Evolutionary conservation across 495 filamentous ascomycete genomes (phyloP), one percentile per base, ranked within the genome.

Genomic region (Penicillium ochrochloron): DNA sequence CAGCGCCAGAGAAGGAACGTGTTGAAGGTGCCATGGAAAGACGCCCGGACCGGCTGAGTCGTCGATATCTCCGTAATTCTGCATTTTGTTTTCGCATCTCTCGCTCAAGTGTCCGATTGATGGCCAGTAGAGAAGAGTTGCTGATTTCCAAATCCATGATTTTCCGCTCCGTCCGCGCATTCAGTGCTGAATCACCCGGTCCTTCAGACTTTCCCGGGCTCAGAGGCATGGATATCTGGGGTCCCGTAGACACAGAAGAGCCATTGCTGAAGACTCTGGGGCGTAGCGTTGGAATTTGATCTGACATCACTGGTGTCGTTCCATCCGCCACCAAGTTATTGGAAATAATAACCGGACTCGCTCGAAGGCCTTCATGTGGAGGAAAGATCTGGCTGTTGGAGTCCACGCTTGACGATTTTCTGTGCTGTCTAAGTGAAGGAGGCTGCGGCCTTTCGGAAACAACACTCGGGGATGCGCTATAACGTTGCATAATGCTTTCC

Each of bases 111-210:
- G 92, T 93, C 54, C 93, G 86, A 70, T 99, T 99, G 76, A 99
- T 97, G n/a, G 96, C 96, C 33, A 97, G 84, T 9, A 99, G 85
- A 25, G 93, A 97, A 2, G 92, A 94, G 67, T 99, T 99, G 64
- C 91, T 96, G 63, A 99, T 99, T 71, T 99, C 92, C n/a, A 99
- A 81, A 73, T 99, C 95, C 66, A 98, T 81, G 33, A 99, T 94
- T 76, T 97, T 98, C 60, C 95, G 88, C 76, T 97, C 95, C 8
- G 91, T 88, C 17, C 95, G 87, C 8, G 95, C 95, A 74, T 91
- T 94, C 12, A 90, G 84, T 2, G 93, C 92, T 10, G 88, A 77
- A 41, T 93, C 92, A 57, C 64, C 64, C 5, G 83, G 58, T 85
- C 70, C 29, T 42, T 81, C 76, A 5, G 76, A 70, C 46, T 80